These are phyloP conservation scores for Erysimum cheiranthoides DNA, from an alignment of 345 rosid genomes.

Conservation along the genomic window DNA sequence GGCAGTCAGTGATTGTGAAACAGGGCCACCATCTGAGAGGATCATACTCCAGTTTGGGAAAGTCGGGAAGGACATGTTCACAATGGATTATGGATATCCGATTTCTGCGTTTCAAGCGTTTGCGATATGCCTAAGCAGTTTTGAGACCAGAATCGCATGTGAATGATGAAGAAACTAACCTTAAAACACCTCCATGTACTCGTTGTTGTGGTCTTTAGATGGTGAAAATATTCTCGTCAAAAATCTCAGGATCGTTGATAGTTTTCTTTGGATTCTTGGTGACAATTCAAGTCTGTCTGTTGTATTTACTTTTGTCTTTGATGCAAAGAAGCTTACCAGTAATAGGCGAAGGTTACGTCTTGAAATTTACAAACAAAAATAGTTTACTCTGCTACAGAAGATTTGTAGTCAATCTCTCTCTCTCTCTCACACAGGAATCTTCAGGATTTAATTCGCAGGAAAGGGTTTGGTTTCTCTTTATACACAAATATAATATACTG, in stretches of 20 bases:
- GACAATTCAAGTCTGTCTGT: slow-evolving; percentile 1
- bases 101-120: slow-evolving; percentile 83
- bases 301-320: slow-evolving; percentile 12
- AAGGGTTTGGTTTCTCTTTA: slow-evolving; percentile 3
- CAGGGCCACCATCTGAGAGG: slow-evolving; percentile 56
- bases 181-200: slow-evolving; percentile 13
- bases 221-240: neutral
- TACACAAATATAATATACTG: slow-evolving; percentile 5
- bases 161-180: slow-evolving; percentile 50
- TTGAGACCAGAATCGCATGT: slow-evolving; percentile 82
- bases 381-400: neutral
- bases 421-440: neutral
- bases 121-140: slow-evolving; percentile 80
- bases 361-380: neutral
- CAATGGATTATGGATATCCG: slow-evolving; percentile 81
- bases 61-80: slow-evolving; percentile 77
- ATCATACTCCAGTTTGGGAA: slow-evolving; percentile 79
- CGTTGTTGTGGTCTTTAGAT: slow-evolving; percentile 18
- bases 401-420: neutral
- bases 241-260: neutral
- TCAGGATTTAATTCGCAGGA: neutral
- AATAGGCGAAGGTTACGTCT: neutral
- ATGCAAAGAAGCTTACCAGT: neutral
- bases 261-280: neutral
- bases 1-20: slow-evolving; percentile 56